Evolutionary conservation across 352 stramenopile genomes (phyloP), one percentile per base, ranked within the genome.

Genomic region (Phytophthora sp.): DNA sequence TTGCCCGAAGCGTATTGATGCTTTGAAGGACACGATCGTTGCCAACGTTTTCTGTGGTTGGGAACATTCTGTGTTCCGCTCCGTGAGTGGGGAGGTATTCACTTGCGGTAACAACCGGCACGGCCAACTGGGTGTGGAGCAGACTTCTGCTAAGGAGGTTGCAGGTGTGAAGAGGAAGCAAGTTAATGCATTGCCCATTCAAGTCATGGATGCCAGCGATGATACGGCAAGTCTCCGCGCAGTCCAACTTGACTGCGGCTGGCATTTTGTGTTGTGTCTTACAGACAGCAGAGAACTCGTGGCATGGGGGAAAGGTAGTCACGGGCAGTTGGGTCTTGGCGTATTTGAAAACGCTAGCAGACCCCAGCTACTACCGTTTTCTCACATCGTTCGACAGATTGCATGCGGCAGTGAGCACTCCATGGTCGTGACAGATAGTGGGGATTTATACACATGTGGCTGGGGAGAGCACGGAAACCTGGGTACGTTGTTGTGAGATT

Each of bases 391-490:
- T 27, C 26, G 41, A 6, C 59, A 82, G 7, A 77, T 94, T 44
- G 82, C 87, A 2, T 92, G 87, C 54, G 87, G 87, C 1, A 94
- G 84, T 15, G 87, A 95, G 38, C 84, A 95, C 54, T 54, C 74
- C 1, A 72, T 95, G 45, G 76, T 92, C 0, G 62, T 83, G 30
- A 88, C 76, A 11, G 46, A 57, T 9, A 48, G 28, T 26, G 83
- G 84, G 12, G 66, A 81, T n/a, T 50, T 95, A 5, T 94, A 87
- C 51, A 87, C 84, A 2, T 92, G 84, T 50, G 87, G 87, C 3
- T 95, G 87, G 87, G 83, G 83, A 32, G 87, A 95, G 55, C 87
- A 95, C 53, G 87, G 87, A 35, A 95, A 95, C 37, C 72, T 95
- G 0, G 87, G 87, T 94, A 70, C 15, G 72, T 76, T 27, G 30